Conservation (phyloP, 202 grass and related monocot species). For the Brachypodium distachyon region DNA sequence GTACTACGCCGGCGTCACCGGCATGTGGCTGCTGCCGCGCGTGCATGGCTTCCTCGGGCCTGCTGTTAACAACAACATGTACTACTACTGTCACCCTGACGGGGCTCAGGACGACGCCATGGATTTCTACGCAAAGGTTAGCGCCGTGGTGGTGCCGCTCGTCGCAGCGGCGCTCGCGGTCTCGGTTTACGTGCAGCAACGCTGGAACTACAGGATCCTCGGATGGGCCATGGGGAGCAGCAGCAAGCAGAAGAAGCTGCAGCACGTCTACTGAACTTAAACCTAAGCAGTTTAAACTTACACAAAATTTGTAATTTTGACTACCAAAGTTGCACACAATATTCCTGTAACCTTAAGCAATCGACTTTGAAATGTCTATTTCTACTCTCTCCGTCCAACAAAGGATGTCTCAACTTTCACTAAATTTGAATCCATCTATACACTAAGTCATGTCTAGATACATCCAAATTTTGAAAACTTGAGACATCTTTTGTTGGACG, state of each 20-base stretch:
- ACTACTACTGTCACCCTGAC: not conserved
- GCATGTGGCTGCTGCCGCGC: constrained; percentile 40
- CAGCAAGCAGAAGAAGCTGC: not conserved
- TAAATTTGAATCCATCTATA: too few relatives aligned
- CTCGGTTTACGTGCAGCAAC: not conserved
- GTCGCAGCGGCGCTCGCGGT: not conserved
- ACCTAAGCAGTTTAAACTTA: too few relatives aligned
- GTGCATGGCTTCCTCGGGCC: constrained; percentile 34
- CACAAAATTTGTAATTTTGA: too few relatives aligned
- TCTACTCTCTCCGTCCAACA: too few relatives aligned
- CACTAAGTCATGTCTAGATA: too few relatives aligned
- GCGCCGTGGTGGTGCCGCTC: not conserved
- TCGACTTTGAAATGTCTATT: too few relatives aligned
- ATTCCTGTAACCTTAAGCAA: too few relatives aligned
- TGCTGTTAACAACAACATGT: constrained; percentile 17
- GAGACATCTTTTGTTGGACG: too few relatives aligned
- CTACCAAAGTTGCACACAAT: too few relatives aligned
- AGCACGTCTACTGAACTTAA: not conserved
- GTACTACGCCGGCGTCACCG: constrained; percentile 52
- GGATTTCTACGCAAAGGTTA: constrained; percentile 31
- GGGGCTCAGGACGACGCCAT: not conserved
- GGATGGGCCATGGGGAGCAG: not conserved
- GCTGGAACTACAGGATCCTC: constrained; percentile 5
- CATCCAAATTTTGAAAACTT: too few relatives aligned
- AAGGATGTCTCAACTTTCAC: too few relatives aligned